Evolutionary conservation across 2,329 filamentous ascomycete species (phyloP).

Genomic region (Botrytis hyacinthi): DNA sequence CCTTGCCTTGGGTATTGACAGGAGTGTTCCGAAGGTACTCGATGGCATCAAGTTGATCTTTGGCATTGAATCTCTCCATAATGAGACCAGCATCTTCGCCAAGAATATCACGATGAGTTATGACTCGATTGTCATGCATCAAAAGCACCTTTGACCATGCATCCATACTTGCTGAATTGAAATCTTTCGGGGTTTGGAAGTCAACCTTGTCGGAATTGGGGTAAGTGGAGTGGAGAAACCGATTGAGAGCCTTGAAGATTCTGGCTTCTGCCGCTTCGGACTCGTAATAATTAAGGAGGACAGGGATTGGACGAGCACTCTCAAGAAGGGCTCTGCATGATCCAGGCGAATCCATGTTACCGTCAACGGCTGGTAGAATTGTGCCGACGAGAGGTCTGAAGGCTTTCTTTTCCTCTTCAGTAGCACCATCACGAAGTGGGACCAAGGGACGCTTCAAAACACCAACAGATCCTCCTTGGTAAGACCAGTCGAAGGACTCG

Average conservation of each 20-base stretch:
- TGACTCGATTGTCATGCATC: neutral
- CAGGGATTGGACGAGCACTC: no score
- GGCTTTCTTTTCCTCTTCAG: no score
- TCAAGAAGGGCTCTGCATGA: no score
- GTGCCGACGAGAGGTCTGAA: no score
- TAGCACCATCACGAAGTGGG: no score
- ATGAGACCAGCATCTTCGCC: neutral
- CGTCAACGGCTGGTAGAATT: no score
- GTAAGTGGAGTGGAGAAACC: neutral
- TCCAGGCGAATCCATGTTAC: no score
- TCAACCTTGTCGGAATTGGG: fast-evolving
- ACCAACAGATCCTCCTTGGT: no score
- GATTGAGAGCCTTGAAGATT: neutral
- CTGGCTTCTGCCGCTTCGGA: neutral
- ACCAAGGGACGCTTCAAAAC: no score
- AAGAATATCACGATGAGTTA: fast-evolving
- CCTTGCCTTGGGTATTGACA: neutral
- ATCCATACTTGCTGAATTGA: neutral
- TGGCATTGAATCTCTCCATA: neutral
- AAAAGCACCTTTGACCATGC: neutral
- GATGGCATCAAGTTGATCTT: neutral
- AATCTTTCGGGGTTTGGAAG: no score
- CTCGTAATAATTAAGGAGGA: no score
- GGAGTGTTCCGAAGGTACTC: neutral
- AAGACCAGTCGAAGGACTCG: no score